Percentiles rank a stretch among this genome's conserved stretches.
These are phyloP conservation scores for Neofusicoccum cordaticola DNA, from an alignment of 2,329 filamentous ascomycete species.

Conservation along the genomic window DNA sequence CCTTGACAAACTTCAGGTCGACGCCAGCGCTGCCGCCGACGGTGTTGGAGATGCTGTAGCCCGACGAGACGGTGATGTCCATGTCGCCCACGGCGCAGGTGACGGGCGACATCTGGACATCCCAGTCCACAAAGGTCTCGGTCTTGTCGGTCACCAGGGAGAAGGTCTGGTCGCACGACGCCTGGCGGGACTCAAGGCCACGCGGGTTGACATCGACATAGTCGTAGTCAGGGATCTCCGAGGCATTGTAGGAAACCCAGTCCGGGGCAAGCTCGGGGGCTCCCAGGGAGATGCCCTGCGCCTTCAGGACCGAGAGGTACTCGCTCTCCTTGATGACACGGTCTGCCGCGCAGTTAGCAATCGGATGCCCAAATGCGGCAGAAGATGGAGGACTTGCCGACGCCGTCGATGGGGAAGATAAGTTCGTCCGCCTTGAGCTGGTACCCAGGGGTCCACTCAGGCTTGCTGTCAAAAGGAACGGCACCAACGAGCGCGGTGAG, in stretches of 20 bases:
- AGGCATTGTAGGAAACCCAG: neutral
- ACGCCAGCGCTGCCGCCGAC: constrained; percentile 24
- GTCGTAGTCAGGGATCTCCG: neutral
- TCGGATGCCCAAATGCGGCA: too few species aligned
- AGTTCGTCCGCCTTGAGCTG: neutral
- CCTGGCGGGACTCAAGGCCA: neutral
- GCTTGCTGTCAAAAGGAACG: neutral
- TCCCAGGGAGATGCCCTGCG: neutral
- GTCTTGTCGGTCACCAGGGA: constrained; percentile 26
- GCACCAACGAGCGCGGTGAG: neutral
- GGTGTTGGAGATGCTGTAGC: constrained; percentile 35
- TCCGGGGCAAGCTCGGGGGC: neutral
- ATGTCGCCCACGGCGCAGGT: constrained; percentile 28
- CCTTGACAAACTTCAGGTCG: constrained; percentile 24
- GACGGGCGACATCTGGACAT: constrained; percentile 38
- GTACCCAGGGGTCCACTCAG: neutral
- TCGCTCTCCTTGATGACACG: neutral
- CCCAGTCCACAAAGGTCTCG: constrained; percentile 39
- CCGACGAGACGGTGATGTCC: constrained; percentile 31
- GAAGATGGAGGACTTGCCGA: neutral
- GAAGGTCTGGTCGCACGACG: constrained; percentile 10
- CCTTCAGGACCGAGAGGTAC: constrained; percentile 10
- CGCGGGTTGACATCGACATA: neutral
- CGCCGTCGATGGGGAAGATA: neutral
- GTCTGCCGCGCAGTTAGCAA: neutral